Evolutionary conservation across 352 stramenopile species (phyloP).

Genomic region (Globisporangium nunn): DNA sequence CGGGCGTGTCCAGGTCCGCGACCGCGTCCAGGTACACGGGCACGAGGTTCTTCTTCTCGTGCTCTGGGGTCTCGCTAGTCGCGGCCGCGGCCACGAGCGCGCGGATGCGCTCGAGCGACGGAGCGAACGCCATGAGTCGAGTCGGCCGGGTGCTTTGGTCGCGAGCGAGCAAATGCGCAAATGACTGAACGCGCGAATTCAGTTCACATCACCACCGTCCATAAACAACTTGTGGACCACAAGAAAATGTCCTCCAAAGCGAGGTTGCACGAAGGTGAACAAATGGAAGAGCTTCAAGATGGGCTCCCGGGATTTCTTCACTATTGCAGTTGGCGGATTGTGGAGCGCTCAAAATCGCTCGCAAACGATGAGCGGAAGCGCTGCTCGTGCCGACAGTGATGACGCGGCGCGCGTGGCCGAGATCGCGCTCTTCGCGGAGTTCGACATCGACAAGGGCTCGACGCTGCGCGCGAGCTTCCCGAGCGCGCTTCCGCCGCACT

Average conservation of each 20-base stretch:
- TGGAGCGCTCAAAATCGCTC: no score
- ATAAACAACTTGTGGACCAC: no score
- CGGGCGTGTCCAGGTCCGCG: slow-evolving; percentile 82
- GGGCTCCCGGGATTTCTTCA: no score
- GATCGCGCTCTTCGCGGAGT: slow-evolving; percentile 76
- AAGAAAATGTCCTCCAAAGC: no score
- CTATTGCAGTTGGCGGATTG: no score
- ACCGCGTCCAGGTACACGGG: slow-evolving; percentile 81
- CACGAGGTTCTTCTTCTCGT: slow-evolving; percentile 80
- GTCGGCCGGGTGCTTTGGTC: neutral
- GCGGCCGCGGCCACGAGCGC: slow-evolving; percentile 21
- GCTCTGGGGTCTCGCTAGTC: slow-evolving; percentile 28
- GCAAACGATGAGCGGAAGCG: no score
- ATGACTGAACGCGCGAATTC: neutral
- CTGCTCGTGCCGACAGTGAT: no score
- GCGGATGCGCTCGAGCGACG: slow-evolving; percentile 52
- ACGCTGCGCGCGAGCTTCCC: slow-evolving; percentile 75
- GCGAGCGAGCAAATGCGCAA: neutral
- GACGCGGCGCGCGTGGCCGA: slow-evolving; percentile 33
- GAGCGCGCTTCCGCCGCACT: slow-evolving; percentile 38
- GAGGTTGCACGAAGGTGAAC: no score
- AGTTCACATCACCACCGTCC: no score
- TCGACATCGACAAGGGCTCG: slow-evolving; percentile 85
- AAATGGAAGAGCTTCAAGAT: no score
- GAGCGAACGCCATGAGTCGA: slow-evolving; percentile 44